These are phyloP conservation scores for Epichloe sibirici DNA, from an alignment of 2,329 filamentous ascomycete genomes.

Conservation along the genomic window DNA sequence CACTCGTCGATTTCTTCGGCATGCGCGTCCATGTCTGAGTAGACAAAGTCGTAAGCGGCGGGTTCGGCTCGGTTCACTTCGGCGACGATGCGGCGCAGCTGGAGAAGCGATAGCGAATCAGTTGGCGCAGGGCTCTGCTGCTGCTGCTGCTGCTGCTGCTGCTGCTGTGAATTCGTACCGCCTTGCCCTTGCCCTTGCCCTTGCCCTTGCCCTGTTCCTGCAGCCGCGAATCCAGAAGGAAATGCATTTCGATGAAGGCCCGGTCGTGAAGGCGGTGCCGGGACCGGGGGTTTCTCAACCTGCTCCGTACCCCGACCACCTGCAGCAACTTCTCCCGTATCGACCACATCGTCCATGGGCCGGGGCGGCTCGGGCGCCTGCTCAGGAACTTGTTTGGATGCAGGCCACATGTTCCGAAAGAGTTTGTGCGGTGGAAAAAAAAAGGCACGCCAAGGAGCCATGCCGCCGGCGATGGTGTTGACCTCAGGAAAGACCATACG, in stretches of 20 bases:
- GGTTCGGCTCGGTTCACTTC: constrained; percentile 61
- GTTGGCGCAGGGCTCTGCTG: constrained; percentile 25
- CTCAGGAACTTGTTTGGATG: not conserved
- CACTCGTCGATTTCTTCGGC: constrained; percentile 92
- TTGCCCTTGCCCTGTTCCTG: constrained; percentile 10
- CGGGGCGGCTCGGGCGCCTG: constrained; percentile 1
- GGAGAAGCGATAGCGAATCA: constrained; percentile 64
- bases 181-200: constrained; percentile 4
- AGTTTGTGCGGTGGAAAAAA: not conserved
- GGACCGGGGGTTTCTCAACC: constrained; percentile 20
- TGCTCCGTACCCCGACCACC: constrained; percentile 23
- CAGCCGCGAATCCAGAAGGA: constrained; percentile 9
- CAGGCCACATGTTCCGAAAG: constrained; percentile 26
- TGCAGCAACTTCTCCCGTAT: constrained; percentile 25
- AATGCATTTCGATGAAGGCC: constrained; percentile 15
- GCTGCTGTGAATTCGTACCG: constrained; percentile 5
- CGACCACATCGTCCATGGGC: constrained; percentile 26
- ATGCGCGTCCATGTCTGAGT: constrained; percentile 59
- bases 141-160: constrained; percentile 12
- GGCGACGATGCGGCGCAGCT: constrained; percentile 60
- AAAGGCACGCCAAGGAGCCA: too few species aligned
- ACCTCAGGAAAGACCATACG: not conserved
- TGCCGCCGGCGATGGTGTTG: too few species aligned
- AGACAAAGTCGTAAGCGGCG: constrained; percentile 74
- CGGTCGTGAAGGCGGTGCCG: constrained; percentile 9